Base-by-base conservation (phyloP, 257 asterid genomes). In the Scutellaria galericulata region DNA sequence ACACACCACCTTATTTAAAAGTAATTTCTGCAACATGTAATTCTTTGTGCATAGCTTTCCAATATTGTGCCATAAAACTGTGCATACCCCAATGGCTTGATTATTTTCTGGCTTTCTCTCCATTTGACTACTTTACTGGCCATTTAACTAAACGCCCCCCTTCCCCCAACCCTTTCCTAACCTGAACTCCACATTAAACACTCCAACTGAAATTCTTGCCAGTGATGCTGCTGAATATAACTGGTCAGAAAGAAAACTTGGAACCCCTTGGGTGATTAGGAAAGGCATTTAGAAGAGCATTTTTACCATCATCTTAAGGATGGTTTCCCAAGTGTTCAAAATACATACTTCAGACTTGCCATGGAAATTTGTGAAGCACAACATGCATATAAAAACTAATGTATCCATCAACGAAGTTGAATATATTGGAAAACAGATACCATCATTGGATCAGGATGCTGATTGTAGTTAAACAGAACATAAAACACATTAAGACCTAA, bases 71-170 rank as follows among this genome's bases (percentile, higher is more conserved):
- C 18, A 15, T 14, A 37, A 40, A 11, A 10, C 24, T 39, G 39
- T 35, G 5, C 35, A 6, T 13, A 47, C 39, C 46, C 46, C 24
- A 7, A 44, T 56, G 22, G 22, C 45, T 27, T 37, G 2, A 37
- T 62, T 40, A 2, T 60, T 13, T 59, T 48, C 53, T 50, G 70
- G 55, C 31, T 72, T 62, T 72, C 13, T 41, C 40, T 45, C 56
- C 42, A 37, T 72, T 72, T 64, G 63, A 62, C 69, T 70, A 45
- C 42, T 45, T 57, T 70, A 14, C 12, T 14, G 13, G 45, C 14
- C 75, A 24, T 56, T 18, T 18, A 18, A 18, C 18, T 18, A 18
- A 18, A 18, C 18, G 18, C 0, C 18, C 18, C 18, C 18, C 18
- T 18, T 18, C 18, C 18, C 18, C 18, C 18, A 18, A 18, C 18